These are phyloP conservation scores for Sequoia sempervirens DNA, from an alignment of 75 land plant genomes.

Conservation along the genomic window DNA sequence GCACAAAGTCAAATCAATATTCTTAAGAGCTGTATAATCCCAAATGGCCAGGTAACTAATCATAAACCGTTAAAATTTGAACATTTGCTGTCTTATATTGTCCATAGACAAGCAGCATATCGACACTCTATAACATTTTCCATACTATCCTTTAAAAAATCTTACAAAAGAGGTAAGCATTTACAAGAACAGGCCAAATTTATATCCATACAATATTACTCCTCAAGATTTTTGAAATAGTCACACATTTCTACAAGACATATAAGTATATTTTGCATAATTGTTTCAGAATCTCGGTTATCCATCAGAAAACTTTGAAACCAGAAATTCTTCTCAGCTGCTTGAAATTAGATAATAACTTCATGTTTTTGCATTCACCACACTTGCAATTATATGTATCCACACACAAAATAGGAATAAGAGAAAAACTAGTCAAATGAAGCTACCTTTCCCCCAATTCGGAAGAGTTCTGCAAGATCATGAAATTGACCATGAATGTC, in stretches of 20 bases:
- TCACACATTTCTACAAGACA: not conserved
- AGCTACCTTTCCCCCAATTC: slow-evolving; percentile 88
- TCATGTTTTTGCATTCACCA: not conserved
- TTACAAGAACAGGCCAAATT: not conserved
- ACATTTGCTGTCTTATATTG: not conserved
- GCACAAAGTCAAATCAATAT: not conserved
- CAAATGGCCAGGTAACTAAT: not conserved
- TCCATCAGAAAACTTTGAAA: not conserved
- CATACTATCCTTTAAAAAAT: not conserved
- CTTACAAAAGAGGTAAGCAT: not conserved
- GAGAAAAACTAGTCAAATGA: not conserved
- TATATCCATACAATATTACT: not conserved
- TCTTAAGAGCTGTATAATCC: not conserved
- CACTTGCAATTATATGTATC: not conserved
- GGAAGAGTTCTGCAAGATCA: slow-evolving; percentile 94
- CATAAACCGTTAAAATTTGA: not conserved
- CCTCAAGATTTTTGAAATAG: not conserved
- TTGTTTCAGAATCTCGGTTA: not conserved
- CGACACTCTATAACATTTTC: not conserved
- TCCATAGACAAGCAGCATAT: not conserved
- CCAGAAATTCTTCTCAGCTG: not conserved
- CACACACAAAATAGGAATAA: not conserved
- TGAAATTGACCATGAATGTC: slow-evolving; percentile 98
- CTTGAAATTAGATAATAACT: not conserved
- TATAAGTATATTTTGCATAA: not conserved